Percentiles rank a stretch among this genome's conserved stretches.
These are phyloP conservation scores for Capronia epimyces DNA, from an alignment of 2,329 filamentous ascomycete genomes.

Conservation along the genomic window DNA sequence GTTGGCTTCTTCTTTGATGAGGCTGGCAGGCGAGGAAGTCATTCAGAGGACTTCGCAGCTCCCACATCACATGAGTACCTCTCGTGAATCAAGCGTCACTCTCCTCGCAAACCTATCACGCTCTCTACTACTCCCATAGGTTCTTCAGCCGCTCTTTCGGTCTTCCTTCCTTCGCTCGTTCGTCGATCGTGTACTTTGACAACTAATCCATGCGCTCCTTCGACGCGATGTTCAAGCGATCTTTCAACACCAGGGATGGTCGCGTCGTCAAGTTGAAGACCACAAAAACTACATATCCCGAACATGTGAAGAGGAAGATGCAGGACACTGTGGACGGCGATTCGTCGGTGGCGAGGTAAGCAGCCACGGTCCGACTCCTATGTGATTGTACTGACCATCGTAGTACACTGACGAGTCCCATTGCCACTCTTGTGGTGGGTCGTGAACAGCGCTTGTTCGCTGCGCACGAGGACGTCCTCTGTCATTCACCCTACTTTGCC, in stretches of 20 bases:
- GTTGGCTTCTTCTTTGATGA: constrained; percentile 18
- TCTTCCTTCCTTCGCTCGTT: constrained; percentile 45
- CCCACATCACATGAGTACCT: constrained; percentile 49
- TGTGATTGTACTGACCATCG: constrained; percentile 21
- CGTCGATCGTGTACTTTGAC: constrained; percentile 32
- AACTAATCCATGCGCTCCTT: constrained; percentile 31
- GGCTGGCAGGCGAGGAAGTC: constrained; percentile 30
- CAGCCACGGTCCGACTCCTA: not conserved
- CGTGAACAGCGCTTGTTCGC: constrained; percentile 84
- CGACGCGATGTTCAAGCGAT: constrained; percentile 82
- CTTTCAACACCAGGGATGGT: constrained; percentile 70
- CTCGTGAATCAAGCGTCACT: constrained; percentile 42
- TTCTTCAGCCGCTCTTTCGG: constrained; percentile 40
- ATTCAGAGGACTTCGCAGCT: constrained; percentile 51
- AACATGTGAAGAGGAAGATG: constrained; percentile 78
- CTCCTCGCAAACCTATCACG: constrained; percentile 35
- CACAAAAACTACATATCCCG: constrained; percentile 68
- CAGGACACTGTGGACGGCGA: constrained; percentile 68
- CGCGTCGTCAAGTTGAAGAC: constrained; percentile 86
- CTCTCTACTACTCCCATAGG: constrained; percentile 37
- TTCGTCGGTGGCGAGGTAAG: constrained; percentile 43
- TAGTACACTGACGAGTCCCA: constrained; percentile 59
- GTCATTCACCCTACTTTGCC: constrained; percentile 77
- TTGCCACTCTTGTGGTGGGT: constrained; percentile 81
- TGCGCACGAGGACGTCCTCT: constrained; percentile 87